These are phyloP conservation scores for Alisma plantagoaquatica DNA, from an alignment of 106 monocot species.

Conservation along the genomic window DNA sequence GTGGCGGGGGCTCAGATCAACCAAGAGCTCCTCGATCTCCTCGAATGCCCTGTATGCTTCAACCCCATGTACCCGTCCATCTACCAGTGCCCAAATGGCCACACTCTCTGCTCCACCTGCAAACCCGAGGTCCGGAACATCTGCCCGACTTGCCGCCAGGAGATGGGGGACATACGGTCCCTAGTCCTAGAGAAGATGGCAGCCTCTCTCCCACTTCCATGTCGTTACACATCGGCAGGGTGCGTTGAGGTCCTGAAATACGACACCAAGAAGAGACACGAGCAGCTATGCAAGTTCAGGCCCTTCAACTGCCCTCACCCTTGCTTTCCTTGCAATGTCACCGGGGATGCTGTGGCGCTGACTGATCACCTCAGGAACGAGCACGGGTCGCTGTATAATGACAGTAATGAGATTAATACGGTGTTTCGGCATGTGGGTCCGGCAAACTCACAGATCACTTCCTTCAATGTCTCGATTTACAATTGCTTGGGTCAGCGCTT, in stretches of 20 bases:
- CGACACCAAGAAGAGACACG: background rate
- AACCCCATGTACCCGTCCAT: background rate
- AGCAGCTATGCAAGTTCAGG: background rate
- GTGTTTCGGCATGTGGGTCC: no score
- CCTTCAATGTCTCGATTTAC: no score
- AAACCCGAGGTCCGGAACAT: background rate
- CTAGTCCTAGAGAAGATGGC: background rate
- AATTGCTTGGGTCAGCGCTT: no score
- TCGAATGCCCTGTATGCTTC: background rate
- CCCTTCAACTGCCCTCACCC: background rate
- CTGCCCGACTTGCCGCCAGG: background rate
- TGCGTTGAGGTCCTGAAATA: background rate
- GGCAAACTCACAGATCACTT: no score
- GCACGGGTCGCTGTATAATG: no score
- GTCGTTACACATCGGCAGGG: background rate
- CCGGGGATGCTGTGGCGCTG: no score
- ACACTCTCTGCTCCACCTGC: background rate
- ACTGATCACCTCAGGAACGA: no score
- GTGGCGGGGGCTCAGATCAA: no score
- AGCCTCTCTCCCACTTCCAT: background rate
- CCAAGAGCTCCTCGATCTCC: no score
- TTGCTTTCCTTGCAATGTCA: background rate
- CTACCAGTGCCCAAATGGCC: constrained; percentile 1
- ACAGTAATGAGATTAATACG: no score
- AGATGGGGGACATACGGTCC: constrained; percentile 1